A percentile compares a stretch with the other conserved stretches of the same genome.
phyloP scores from a whole-genome alignment of 805 yeast species.

The Wickerhamiella azymoides region DNA sequence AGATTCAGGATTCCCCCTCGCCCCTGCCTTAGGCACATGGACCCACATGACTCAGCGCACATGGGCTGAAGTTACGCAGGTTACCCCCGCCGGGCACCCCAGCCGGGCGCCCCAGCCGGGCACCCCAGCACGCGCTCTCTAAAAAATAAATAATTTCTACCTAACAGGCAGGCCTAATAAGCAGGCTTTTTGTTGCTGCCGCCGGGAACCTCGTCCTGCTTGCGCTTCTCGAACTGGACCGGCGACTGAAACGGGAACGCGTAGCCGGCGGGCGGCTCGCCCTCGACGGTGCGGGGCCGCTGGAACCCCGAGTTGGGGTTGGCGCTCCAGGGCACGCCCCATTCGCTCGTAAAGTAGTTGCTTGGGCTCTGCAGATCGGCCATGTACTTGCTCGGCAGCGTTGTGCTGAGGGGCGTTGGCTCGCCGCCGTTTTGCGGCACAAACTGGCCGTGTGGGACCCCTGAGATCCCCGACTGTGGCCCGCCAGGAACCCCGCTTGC shows the following conservation, averaged over 20 bases:
- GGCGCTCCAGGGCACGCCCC: conserved; percentile 28
- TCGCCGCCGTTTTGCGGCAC: conserved; percentile 28
- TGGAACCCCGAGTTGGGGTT: conserved; percentile 8
- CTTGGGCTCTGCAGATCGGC: conserved; percentile 70
- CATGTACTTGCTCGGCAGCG: conserved; percentile 56
- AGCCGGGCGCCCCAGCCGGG: too few relatives aligned
- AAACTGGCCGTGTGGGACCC: not conserved
- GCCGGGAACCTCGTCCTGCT: not conserved
- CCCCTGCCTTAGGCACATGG: too few relatives aligned
- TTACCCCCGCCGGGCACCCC: too few relatives aligned
- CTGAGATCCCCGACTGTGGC: conserved; percentile 6
- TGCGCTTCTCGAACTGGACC: not conserved
- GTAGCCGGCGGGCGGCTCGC: not conserved
- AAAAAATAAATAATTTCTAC: not conserved
- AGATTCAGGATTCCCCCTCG: too few relatives aligned
- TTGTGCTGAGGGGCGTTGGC: conserved; percentile 56
- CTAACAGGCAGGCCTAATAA: not conserved
- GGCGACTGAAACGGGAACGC: not conserved
- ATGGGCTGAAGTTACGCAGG: too few relatives aligned
- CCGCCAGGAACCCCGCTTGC: not conserved
- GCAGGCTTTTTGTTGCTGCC: not conserved
- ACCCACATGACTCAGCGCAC: too few relatives aligned
- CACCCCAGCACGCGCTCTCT: too few relatives aligned
- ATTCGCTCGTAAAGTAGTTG: conserved; percentile 52
- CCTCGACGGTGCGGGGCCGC: not conserved